Evolutionary conservation across 495 filamentous ascomycete genomes (phyloP), one percentile per base, ranked within the genome.

Genomic region (Alectoria sarmentosa): DNA sequence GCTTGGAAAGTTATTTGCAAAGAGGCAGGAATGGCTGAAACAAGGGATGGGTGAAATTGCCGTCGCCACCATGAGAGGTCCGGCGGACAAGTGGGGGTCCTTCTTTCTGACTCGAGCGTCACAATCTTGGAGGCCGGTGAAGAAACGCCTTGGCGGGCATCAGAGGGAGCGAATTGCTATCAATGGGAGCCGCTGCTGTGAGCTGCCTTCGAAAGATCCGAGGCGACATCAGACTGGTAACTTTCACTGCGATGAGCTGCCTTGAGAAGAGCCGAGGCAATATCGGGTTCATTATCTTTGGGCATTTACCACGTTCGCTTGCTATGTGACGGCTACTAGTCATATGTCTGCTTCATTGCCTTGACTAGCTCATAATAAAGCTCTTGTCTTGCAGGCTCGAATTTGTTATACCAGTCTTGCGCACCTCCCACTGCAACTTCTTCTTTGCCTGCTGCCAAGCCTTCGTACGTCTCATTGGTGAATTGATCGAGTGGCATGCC

Each of bases 401-500:
- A 57, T 3, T 63, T 37, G 26, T 70, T 46, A 49, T 66, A 70
- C 64, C 57, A 65, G 23, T 49, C 15, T 23, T 56, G 42, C 13
- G 58, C 63, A 4, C 30, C 60, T 3, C 76, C 76, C 1, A 80
- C 66, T 15, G 67, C 19, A 10, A 78, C 69, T 54, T 78, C 69
- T 44, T 84, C 85, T 19, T 82, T 77, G 6, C 83, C 83, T 7
- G 71, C 66, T 30, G 71, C 66, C 59, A 90, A 65, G 14, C 75
- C 81, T 21, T 71, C 69, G 73, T 80, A 87, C 14, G 84, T 80
- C 64, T 85, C 79, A 19, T 85, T 75, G 1, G 73, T 78, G 69
- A 86, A 90, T 63, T 83, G 73, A 3, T 77, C 74, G 10, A 90
- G 67, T 10, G 86, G 83, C 76, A 91, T 88, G 0, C 86, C 87